Conservation (phyloP, 768 basidiomycete species). For the Cytidiella melzeri region DNA sequence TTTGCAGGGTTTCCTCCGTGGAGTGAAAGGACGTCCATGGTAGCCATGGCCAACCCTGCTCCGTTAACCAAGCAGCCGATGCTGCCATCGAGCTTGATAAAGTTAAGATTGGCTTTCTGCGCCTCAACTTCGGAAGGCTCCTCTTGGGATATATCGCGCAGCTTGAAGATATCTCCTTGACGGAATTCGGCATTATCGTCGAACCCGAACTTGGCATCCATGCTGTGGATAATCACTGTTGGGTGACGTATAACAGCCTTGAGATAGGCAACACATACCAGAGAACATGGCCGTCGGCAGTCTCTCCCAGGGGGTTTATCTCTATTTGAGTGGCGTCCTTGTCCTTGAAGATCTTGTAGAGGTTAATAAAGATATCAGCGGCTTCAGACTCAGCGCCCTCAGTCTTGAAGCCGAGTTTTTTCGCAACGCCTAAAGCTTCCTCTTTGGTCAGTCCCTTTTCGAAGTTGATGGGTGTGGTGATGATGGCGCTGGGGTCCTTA, state of each 20-base stretch:
- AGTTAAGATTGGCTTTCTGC: conserved; percentile 92
- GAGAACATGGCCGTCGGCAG: conserved; percentile 84
- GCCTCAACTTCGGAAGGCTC: conserved; percentile 98
- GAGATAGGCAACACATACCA: conserved; percentile 49
- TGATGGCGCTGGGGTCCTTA: conserved; percentile 90
- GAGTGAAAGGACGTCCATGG: conserved; percentile 97
- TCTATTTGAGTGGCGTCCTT: conserved; percentile 99
- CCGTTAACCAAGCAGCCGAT: conserved; percentile 98
- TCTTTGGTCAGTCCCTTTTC: conserved; percentile 70
- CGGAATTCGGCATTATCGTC: conserved; percentile 99
- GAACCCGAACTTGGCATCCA: conserved; percentile 99
- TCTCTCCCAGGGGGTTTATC: conserved; percentile 96
- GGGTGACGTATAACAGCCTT: neutral
- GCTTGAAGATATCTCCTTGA: conserved; percentile 80
- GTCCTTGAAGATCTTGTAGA: conserved; percentile 96
- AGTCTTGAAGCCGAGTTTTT: conserved; percentile 83
- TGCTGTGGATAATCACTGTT: conserved; percentile 43
- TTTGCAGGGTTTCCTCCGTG: conserved; percentile 98
- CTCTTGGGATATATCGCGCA: conserved; percentile 93
- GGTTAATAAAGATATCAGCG: conserved; percentile 87
- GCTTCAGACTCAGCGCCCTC: conserved; percentile 73
- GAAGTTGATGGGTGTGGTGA: conserved; percentile 89
- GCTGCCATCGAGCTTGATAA: conserved; percentile 97
- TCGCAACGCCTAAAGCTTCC: conserved; percentile 74
- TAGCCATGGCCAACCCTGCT: conserved; percentile 98